Conservation (phyloP, 306 rosid genomes). For the Cicer bijugum region DNA sequence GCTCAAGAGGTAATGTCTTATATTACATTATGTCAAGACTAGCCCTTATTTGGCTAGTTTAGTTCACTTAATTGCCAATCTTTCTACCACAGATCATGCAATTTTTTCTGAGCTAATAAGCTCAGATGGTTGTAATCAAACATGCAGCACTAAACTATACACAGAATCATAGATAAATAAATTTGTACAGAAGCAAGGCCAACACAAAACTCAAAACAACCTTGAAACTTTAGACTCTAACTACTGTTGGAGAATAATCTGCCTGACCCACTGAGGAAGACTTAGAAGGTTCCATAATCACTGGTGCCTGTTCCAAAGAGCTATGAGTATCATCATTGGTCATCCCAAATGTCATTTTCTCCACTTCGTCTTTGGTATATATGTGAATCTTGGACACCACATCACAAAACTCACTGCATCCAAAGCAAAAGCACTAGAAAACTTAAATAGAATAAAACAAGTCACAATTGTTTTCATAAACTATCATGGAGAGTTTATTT, state of each 20-base stretch:
- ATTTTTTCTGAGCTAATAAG: constrained; percentile 41
- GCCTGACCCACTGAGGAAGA: constrained; percentile 95
- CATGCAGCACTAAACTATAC: constrained; percentile 26
- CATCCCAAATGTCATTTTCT: constrained; percentile 88
- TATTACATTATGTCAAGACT: constrained; percentile 35
- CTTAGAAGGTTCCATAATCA: constrained; percentile 74
- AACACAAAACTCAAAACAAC: constrained; percentile 44
- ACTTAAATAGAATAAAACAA: constrained; percentile 19
- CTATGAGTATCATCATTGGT: constrained; percentile 85
- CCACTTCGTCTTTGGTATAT: constrained; percentile 87
- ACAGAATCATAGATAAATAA: neutral
- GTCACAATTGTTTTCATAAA: no score
- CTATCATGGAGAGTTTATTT: neutral
- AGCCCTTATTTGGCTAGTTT: constrained; percentile 45
- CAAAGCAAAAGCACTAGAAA: constrained; percentile 33
- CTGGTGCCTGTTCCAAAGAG: constrained; percentile 84
- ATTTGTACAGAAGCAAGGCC: constrained; percentile 41
- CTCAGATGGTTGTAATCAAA: constrained; percentile 30
- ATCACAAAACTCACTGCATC: constrained; percentile 85
- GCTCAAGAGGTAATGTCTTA: constrained; percentile 36
- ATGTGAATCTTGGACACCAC: constrained; percentile 90
- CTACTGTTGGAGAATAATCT: constrained; percentile 77
- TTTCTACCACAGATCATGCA: constrained; percentile 36
- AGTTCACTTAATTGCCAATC: constrained; percentile 38
- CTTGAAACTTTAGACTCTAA: constrained; percentile 56